A percentile compares a stretch with the other conserved stretches of the same genome.
phyloP scores from a whole-genome alignment of 2,329 filamentous ascomycete genomes.

The Teratosphaeriaceae sp. region DNA sequence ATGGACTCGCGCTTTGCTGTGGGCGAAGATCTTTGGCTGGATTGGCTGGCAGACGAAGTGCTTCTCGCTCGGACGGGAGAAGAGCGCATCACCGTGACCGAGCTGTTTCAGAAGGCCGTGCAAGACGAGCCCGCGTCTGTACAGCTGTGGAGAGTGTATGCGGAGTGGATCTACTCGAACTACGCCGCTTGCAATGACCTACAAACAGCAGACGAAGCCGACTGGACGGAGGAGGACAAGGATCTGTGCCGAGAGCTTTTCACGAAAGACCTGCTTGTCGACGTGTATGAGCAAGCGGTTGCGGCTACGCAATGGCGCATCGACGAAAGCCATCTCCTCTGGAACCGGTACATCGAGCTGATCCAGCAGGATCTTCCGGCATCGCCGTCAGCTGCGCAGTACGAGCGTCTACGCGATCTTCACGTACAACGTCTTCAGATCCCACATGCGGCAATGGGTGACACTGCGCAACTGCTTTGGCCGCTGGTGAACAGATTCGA shows the following conservation, averaged over 20 bases:
- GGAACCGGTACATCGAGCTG: constrained; percentile 66
- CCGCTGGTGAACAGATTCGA: constrained; percentile 63
- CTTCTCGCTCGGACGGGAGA: constrained; percentile 56
- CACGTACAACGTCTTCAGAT: constrained; percentile 63
- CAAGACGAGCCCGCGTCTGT: constrained; percentile 66
- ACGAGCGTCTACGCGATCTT: constrained; percentile 60
- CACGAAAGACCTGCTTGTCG: constrained; percentile 57
- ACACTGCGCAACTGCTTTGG: constrained; percentile 69
- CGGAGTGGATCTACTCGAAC: constrained; percentile 68
- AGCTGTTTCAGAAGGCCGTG: constrained; percentile 64
- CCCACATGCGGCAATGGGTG: constrained; percentile 69
- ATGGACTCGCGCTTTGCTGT: constrained; percentile 61
- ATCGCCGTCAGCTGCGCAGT: constrained; percentile 48
- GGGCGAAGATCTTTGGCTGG: constrained; percentile 71
- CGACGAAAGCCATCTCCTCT: constrained; percentile 69
- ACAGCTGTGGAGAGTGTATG: constrained; percentile 69
- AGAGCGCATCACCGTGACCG: constrained; percentile 61
- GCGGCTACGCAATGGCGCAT: constrained; percentile 67
- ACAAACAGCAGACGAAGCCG: constrained; percentile 39
- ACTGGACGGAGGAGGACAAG: constrained; percentile 60
- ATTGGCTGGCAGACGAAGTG: constrained; percentile 68
- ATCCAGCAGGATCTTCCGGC: constrained; percentile 60
- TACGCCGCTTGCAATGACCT: constrained; percentile 57
- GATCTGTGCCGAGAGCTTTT: constrained; percentile 65
- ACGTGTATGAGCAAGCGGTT: constrained; percentile 66